These are phyloP conservation scores for Wickerhamomyces ciferrii DNA, from an alignment of 805 yeast species.

Conservation along the genomic window DNA sequence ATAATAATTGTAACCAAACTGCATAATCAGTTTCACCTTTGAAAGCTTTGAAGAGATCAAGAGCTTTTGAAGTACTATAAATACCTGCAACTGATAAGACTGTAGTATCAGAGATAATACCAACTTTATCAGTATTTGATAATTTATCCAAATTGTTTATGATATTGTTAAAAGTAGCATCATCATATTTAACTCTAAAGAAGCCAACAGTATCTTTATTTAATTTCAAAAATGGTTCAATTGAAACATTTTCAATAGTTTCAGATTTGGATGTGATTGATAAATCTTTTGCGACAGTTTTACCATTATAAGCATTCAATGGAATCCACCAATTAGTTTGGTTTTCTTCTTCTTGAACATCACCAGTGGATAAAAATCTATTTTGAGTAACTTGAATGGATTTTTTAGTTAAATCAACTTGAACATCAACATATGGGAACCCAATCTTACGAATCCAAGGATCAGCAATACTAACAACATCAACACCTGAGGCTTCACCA, in stretches of 20 bases:
- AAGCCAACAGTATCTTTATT: constrained; percentile 74
- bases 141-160: constrained; percentile 51
- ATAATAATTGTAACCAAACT: constrained; percentile 57
- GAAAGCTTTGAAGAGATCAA: constrained; percentile 54
- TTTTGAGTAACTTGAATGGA: constrained; percentile 55
- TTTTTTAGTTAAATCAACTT: constrained; percentile 35
- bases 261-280: constrained; percentile 36
- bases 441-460: constrained; percentile 79
- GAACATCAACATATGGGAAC: constrained; percentile 68
- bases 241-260: neutral
- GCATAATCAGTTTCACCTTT: constrained; percentile 52
- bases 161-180: constrained; percentile 56
- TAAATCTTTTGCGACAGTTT: constrained; percentile 46
- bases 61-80: constrained; percentile 53
- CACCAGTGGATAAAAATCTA: constrained; percentile 71
- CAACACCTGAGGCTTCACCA: constrained; percentile 62
- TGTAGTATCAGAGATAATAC: constrained; percentile 68
- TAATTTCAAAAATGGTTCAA: constrained; percentile 49
- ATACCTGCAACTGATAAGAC: constrained; percentile 67
- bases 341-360: constrained; percentile 68
- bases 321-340: constrained; percentile 61
- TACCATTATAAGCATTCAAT: constrained; percentile 35
- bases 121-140: constrained; percentile 68
- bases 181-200: constrained; percentile 65
- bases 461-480: constrained; percentile 64